Evolutionary conservation across 495 filamentous ascomycete species (phyloP).

Genomic region (Zalerion maritima): DNA sequence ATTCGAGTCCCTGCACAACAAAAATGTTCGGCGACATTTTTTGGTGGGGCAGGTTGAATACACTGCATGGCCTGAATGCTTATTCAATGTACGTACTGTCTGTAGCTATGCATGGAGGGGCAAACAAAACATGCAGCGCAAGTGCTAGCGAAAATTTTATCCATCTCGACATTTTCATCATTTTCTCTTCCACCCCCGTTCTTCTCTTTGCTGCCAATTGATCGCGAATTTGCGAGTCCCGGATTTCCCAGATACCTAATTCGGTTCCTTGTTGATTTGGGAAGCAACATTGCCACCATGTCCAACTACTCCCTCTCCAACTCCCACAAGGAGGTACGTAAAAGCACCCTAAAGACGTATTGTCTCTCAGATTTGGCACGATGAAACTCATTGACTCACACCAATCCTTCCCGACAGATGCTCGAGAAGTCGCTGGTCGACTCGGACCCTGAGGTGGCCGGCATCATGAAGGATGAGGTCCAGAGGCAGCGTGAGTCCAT

Average conservation of each 20-base stretch:
- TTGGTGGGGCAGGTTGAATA: not conserved
- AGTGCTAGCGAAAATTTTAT: too few species aligned
- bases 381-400: slow-evolving; percentile 33
- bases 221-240: slow-evolving; percentile 2
- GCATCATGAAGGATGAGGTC: slow-evolving; percentile 93
- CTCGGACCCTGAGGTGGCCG: slow-evolving; percentile 77
- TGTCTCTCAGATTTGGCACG: not conserved
- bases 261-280: slow-evolving; percentile 6
- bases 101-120: not conserved
- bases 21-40: not conserved
- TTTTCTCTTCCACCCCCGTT: not conserved
- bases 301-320: slow-evolving; percentile 70
- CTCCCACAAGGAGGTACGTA: slow-evolving; percentile 73
- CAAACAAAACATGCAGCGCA: too few species aligned
- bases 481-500: slow-evolving; percentile 96
- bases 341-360: slow-evolving; percentile 2
- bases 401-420: slow-evolving; percentile 51
- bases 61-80: not conserved
- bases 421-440: slow-evolving; percentile 78
- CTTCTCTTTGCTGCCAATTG: slow-evolving; percentile 2
- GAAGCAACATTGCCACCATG: slow-evolving; percentile 4
- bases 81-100: not conserved
- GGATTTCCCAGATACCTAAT: not conserved
- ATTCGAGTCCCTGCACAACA: not conserved
- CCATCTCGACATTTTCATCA: not conserved